Evolutionary conservation across 495 filamentous ascomycete genomes (phyloP), one percentile per base, ranked within the genome.

Genomic region (Pseudomonodictys pantanalensis): DNA sequence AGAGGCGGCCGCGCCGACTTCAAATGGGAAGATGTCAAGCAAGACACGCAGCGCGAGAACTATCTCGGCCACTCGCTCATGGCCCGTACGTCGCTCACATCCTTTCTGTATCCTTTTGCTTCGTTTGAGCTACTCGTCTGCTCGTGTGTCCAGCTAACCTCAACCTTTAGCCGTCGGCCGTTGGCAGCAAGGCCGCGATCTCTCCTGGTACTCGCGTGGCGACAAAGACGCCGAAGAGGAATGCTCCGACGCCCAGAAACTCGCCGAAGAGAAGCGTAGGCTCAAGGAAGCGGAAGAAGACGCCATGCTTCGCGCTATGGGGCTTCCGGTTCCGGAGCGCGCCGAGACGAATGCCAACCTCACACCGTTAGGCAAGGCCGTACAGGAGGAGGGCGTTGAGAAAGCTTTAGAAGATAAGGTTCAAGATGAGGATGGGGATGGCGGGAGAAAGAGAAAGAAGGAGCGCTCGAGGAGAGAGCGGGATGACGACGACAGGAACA

Each of bases 11-110:
- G 86, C 68, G 86, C 83, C 75, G 89, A 95, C 71, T 97, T 98
- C 81, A 90, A 85, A 76, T 97, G 93, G 93, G 87, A 92, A 61
- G 90, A 96, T 67, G 93, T 98, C 69, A 86, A 92, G 66, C 82
- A 80, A 48, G 92, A 90, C 35, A 73, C 80, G 38, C 91, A 97
- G 66, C 90, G 93, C 65, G 92, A 98, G 70, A 97, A 98, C 73
- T 98, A 98, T 72, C 86, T 98, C 0, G 93, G 95, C 39, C 93
- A 98, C 72, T 95, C 89, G 22, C 69, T 98, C 49, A 98, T 95
- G 84, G 93, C 93, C 4, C 82, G 72, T 73, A 68, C 41, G 69
- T 69, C 24, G 4, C 26, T n/a, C n/a, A n/a, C n/a, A n/a, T n/a
- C n/a, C n/a, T n/a, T n/a, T n/a, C n/a, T n/a, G 9, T 47, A 15